These are phyloP conservation scores for Paecilomyces variotii DNA, from an alignment of 2,329 filamentous ascomycete species.

Conservation along the genomic window DNA sequence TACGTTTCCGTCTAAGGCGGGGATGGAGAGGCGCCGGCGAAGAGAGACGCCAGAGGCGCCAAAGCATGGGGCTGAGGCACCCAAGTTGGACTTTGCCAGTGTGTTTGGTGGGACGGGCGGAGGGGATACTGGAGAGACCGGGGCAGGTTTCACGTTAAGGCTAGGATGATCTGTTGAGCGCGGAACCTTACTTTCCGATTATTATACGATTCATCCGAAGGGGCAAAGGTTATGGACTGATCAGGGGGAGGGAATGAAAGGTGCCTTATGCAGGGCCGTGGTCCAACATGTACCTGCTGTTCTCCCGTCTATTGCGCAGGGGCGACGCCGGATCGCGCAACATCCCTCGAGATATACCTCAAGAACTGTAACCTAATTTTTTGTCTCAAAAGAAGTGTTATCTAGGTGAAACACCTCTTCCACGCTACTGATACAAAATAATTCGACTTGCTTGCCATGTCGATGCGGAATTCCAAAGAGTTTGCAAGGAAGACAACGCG, in stretches of 20 bases:
- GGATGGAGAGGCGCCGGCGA: constrained; percentile 71
- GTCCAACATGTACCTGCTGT: neutral
- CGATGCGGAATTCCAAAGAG: neutral
- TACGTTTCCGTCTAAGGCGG: constrained; percentile 91
- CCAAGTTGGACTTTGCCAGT: constrained; percentile 57
- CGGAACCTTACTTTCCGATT: neutral
- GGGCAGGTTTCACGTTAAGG: constrained; percentile 52
- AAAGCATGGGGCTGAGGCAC: constrained; percentile 62
- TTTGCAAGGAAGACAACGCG: neutral
- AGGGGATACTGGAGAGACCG: constrained; percentile 55
- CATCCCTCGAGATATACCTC: neutral
- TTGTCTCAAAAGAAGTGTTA: neutral
- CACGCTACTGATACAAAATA: neutral
- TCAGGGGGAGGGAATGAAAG: neutral
- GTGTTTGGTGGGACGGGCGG: constrained; percentile 61
- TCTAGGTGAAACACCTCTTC: neutral
- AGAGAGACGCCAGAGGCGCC: constrained; percentile 77
- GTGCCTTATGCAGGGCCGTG: no score
- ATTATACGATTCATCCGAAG: neutral
- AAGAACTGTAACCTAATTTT: neutral
- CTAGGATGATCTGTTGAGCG: constrained; percentile 38
- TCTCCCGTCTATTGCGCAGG: neutral
- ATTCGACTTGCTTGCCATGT: neutral
- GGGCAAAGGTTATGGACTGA: neutral
- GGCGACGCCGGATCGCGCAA: neutral